A percentile compares a stretch with the other conserved stretches of the same genome.
These are phyloP conservation scores for Podila verticillata DNA, from an alignment of 192 early-diverging fungal genomes.

Conservation along the genomic window DNA sequence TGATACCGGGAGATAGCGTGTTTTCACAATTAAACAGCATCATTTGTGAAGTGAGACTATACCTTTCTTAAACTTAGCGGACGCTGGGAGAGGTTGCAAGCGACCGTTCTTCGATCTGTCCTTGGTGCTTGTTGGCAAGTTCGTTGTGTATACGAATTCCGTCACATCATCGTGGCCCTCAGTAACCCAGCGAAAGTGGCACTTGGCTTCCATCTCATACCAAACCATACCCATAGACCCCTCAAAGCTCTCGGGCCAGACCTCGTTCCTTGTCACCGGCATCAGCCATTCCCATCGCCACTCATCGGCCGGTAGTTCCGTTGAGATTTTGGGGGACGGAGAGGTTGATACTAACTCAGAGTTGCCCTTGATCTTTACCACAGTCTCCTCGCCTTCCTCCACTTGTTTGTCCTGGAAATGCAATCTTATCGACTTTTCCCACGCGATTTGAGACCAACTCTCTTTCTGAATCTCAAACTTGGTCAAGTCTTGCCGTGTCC, in stretches of 20 bases:
- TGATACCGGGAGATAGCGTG: too few relatives aligned
- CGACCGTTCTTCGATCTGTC: neutral
- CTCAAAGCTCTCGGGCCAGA: constrained; percentile 46
- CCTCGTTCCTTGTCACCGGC: constrained; percentile 27
- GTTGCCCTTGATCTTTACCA: constrained; percentile 2
- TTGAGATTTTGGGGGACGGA: neutral
- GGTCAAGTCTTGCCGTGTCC: constrained; percentile 36
- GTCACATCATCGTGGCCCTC: constrained; percentile 25
- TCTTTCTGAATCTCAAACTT: constrained; percentile 40
- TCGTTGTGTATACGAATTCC: neutral
- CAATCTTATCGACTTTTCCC: constrained; percentile 26
- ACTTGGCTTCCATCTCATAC: constrained; percentile 48
- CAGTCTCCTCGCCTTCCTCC: constrained; percentile 11
- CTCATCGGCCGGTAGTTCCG: constrained; percentile 26
- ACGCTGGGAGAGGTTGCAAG: neutral
- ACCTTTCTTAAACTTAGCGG: too few relatives aligned
- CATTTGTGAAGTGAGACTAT: too few relatives aligned
- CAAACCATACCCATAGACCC: constrained; percentile 46
- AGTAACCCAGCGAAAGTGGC: constrained; percentile 35
- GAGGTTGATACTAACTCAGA: neutral
- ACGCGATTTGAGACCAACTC: constrained; percentile 36
- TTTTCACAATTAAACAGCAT: too few relatives aligned
- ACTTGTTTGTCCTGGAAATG: constrained; percentile 30
- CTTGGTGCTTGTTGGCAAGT: neutral
- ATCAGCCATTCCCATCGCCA: constrained; percentile 50